Evolutionary conservation across 495 filamentous ascomycete genomes (phyloP).

Genomic region (Staphylotrichum longicolle): DNA sequence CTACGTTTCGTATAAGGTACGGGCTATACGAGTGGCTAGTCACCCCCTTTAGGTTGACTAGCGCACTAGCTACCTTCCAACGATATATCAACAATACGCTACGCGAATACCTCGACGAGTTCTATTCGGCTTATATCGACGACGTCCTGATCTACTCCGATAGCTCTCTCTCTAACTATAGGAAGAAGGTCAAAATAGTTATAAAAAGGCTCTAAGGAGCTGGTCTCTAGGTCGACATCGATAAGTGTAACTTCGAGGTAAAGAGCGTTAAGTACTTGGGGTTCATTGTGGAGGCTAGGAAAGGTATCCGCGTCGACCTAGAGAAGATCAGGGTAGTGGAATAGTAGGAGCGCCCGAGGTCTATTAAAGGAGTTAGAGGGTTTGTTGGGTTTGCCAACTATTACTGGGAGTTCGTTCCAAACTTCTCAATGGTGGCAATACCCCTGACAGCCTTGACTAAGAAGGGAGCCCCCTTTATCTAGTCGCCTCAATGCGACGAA

Average conservation of each 20-base stretch:
- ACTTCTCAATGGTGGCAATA: background rate
- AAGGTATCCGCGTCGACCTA: background rate
- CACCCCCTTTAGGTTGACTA: slow-evolving; percentile 36
- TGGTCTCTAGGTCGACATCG: background rate
- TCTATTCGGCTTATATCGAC: slow-evolving; percentile 13
- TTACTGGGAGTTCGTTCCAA: background rate
- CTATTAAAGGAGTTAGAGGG: background rate
- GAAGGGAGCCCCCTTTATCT: background rate
- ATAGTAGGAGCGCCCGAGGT: background rate
- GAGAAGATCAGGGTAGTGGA: background rate
- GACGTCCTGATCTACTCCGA: slow-evolving; percentile 13
- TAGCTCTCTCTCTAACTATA: slow-evolving; percentile 1
- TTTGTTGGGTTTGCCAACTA: slow-evolving; percentile 7
- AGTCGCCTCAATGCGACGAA: background rate
- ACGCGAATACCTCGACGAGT: slow-evolving; percentile 27
- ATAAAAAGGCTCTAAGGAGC: background rate
- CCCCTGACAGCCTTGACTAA: background rate
- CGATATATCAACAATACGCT: slow-evolving; percentile 35
- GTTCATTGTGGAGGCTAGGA: slow-evolving; percentile 1
- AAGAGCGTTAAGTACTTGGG: slow-evolving; percentile 1
- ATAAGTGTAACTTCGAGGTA: background rate
- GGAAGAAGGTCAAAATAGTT: slow-evolving; percentile 1
- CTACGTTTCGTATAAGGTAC: slow-evolving; percentile 33
- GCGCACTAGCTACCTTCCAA: slow-evolving; percentile 30
- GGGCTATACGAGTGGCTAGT: slow-evolving; percentile 36